These are phyloP conservation scores for Erucastrum elatum DNA, from an alignment of 345 rosid genomes.

Conservation along the genomic window DNA sequence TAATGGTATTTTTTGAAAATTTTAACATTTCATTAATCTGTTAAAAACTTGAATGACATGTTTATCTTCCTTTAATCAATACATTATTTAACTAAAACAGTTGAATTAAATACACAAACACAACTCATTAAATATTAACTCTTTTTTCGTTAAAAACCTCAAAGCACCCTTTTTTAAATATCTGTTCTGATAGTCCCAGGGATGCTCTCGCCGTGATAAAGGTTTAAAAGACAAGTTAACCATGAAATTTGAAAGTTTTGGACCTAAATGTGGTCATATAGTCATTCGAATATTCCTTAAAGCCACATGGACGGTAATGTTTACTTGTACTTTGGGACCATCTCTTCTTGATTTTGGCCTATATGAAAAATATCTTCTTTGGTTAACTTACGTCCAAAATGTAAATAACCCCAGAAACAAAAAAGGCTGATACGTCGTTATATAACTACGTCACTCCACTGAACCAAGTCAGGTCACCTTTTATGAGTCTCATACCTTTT, in stretches of 20 bases:
- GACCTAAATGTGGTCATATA: background rate
- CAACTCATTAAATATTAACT: too few relatives aligned
- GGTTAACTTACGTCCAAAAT: background rate
- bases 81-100: too few relatives aligned
- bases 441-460: constrained; percentile 9
- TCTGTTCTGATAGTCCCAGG: too few relatives aligned
- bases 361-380: background rate
- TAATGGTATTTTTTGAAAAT: too few relatives aligned
- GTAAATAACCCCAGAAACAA: background rate
- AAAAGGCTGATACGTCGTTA: background rate
- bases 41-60: too few relatives aligned
- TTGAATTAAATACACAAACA: too few relatives aligned
- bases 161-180: too few relatives aligned
- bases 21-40: too few relatives aligned
- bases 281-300: background rate
- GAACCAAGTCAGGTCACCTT: background rate
- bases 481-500: background rate
- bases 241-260: background rate
- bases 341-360: background rate
- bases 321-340: background rate
- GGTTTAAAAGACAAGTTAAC: too few relatives aligned
- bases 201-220: background rate
- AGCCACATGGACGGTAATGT: background rate
- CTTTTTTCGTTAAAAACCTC: too few relatives aligned
- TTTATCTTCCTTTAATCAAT: too few relatives aligned